Evolutionary conservation across 805 yeast genomes (phyloP), one percentile per base, ranked within the genome.

Genomic region (Ogataea kodamae): DNA sequence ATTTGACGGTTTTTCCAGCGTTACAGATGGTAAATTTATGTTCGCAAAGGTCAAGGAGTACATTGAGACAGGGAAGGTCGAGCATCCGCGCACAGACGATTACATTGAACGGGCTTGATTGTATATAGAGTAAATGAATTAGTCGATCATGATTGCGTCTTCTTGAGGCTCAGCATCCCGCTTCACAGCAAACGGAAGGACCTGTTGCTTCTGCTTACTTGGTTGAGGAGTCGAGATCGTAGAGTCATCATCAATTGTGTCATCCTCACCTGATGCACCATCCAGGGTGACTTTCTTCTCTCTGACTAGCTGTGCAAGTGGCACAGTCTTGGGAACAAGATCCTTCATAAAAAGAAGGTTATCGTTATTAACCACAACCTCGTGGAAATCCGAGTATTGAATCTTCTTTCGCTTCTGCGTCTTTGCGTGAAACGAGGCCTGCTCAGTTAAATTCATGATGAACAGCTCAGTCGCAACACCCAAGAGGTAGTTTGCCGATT

Each of bases 381-480:
- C 62, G 22, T 86, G 73, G 51, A 83, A 74, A 54, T 84, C 94
- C 30, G 71, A 68, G 55, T 85, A 85, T 35, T 67, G 70, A n/a
- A 85, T 60, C 45, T 78, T 80, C 63, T 81, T 80, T 28, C 90
- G 62, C 42, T 76, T 76, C 18, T 76, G 81, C 22, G 76, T 63
- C 46, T 76, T 74, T 19, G 94, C 83, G 14, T 68, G 64, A 36
- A 78, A 57, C 5, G 76, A 64, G 0, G 92, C 88, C 51, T 81
- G 85, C 51, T 79, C 86, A 1, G 84, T 70, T 40, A 83, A 67
- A 49, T 76, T 74, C 55, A 78, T 79, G 14, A 83, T 68, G 51
- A 84, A 84, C 14, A 81, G 59, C 49, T 84, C 92, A 0, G 90
- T 76, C 6, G 92, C 88, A n/a, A 81, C 68, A 3, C 85, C 86